Conservation (phyloP, 495 filamentous ascomycete species). For the Tetracladium setigerum region DNA sequence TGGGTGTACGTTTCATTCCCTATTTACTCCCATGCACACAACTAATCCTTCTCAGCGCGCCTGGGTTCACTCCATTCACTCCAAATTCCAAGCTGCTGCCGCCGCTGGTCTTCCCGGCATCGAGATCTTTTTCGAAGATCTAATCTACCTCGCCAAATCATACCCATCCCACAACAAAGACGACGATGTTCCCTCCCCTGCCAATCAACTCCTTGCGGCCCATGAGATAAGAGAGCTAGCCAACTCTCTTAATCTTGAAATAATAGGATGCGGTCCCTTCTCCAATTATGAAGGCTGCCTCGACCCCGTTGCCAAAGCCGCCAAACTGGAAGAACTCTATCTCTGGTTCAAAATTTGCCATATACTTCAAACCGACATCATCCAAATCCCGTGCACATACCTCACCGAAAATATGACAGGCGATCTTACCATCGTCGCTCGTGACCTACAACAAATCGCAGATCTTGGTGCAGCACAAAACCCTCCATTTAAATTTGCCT, state of each 20-base stretch:
- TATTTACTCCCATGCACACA: neutral
- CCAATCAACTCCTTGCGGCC: constrained; percentile 52
- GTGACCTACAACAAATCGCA: constrained; percentile 56
- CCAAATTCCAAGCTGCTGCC: constrained; percentile 60
- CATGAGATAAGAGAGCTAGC: constrained; percentile 46
- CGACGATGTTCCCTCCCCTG: constrained; percentile 11
- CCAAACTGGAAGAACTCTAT: constrained; percentile 52
- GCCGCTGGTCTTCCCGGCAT: constrained; percentile 61
- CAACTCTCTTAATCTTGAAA: constrained; percentile 45
- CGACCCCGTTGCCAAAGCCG: constrained; percentile 43
- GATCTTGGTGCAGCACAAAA: constrained; percentile 51
- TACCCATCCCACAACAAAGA: constrained; percentile 18
- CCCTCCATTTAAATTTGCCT: constrained; percentile 57
- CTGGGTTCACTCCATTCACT: constrained; percentile 48
- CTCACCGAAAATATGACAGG: constrained; percentile 48
- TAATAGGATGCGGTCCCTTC: constrained; percentile 75
- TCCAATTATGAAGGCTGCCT: constrained; percentile 72
- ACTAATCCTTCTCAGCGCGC: constrained; percentile 25
- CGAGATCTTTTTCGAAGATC: constrained; percentile 78
- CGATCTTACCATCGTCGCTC: constrained; percentile 40
- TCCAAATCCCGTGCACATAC: constrained; percentile 76
- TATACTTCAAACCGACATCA: constrained; percentile 58
- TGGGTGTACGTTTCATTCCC: constrained; percentile 5
- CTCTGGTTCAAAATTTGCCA: constrained; percentile 73
- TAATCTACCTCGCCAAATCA: constrained; percentile 47